Base-by-base conservation (phyloP, 371 early-diverging fungal genomes). In the Apophysomyces ossiformis region DNA sequence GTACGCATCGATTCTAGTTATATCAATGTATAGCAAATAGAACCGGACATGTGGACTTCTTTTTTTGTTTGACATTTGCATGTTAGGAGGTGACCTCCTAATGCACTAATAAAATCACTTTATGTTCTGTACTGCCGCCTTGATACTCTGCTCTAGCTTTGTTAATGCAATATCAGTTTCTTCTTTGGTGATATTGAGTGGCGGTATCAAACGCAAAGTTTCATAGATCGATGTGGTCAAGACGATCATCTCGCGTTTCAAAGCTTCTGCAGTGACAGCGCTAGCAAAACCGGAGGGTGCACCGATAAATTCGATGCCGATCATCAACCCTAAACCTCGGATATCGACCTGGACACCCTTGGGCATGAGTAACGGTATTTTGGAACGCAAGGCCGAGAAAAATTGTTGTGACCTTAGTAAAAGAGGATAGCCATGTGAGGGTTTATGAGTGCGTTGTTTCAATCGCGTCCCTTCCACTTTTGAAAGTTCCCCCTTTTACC, bases 271-370 rank as follows among this genome's bases (percentile, higher is more conserved):
- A 15, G 66, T 54, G 16, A 78, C 57, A 13, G 54, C 54, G 26
- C 54, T n/a, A 1, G 68, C 73, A 61, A 74, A 70, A 37, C 69
- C 71, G 13, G 63, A 26, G 32, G 70, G 71, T 9, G 57, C 71
- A 0, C 69, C 64, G 46, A 60, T n/a, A 38, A 79, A 82, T 37
- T 79, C 79, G 16, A 82, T 59, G 46, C 82, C 82, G 67, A 79
- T 72, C 77, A 82, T 78, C 39, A 82, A 50, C 36, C 82, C 82
- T 8, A 70, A 38, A 12, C 82, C 82, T 58, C 82, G 77, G 58
- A 82, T 66, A 54, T 81, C 73, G 4, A 69, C 63, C n/a, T 46
- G 35, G 47, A 72, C 65, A 1, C 61, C 66, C 9, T 61, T n/a
- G 1, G 69, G 65, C 13, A 66, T 54, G 13, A 71, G 16, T 13